Conservation (phyloP, 805 yeast genomes). For the Yamadazyma phyllophila region DNA sequence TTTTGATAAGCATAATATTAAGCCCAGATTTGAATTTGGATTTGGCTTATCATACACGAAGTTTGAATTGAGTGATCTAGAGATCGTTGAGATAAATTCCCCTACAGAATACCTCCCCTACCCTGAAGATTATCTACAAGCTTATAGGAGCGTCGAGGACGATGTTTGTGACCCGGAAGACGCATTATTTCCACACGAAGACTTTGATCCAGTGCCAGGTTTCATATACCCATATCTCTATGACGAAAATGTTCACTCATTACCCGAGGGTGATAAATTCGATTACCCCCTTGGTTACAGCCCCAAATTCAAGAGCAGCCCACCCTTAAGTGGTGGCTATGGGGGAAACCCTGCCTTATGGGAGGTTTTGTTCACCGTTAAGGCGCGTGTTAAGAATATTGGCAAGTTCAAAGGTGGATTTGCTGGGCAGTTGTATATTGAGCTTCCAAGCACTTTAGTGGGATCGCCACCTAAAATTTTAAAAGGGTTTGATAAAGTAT, state of each 20-base stretch:
- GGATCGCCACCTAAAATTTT: constrained; percentile 53
- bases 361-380: constrained; percentile 48
- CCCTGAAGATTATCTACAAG: constrained; percentile 46
- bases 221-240: constrained; percentile 54
- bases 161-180: constrained; percentile 54
- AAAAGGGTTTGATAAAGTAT: constrained; percentile 58
- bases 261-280: constrained; percentile 36
- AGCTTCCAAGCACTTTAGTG: constrained; percentile 46
- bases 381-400: constrained; percentile 45
- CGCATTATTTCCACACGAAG: constrained; percentile 52
- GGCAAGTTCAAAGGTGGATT: constrained; percentile 47
- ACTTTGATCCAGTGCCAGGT: constrained; percentile 52
- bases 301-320: constrained; percentile 33
- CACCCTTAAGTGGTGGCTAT: constrained; percentile 47
- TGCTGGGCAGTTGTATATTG: constrained; percentile 54
- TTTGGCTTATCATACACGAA: constrained; percentile 57
- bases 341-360: constrained; percentile 64
- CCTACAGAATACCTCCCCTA: constrained; percentile 47
- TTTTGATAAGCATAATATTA: constrained; percentile 54
- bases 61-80: constrained; percentile 34
- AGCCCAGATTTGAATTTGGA: constrained; percentile 62
- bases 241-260: constrained; percentile 30
- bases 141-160: constrained; percentile 41
- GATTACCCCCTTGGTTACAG: constrained; percentile 39
- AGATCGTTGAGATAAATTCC: constrained; percentile 39